Base-by-base conservation (phyloP, 768 basidiomycete genomes). In the Lentinula raphanica region DNA sequence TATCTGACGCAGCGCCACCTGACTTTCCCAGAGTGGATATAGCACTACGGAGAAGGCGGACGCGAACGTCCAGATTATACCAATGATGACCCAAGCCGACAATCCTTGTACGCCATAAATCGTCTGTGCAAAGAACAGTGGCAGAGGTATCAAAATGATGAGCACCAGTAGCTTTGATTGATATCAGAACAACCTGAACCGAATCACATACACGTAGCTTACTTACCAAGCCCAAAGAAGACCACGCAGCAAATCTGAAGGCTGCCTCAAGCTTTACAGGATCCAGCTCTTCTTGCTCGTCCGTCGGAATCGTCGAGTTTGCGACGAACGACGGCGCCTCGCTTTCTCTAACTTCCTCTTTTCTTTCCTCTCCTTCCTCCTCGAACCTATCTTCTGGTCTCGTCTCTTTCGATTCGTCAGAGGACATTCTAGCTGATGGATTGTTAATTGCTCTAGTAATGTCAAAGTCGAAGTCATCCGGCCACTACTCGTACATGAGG, bases 1-100 rank as follows among this genome's bases (percentile, higher is more conserved):
- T 49, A 95, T 90, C 68, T 82, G 71, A 5, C 13, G 35, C 46
- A 98, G 66, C 0, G 89, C 91, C 4, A 61, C 74, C 40, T 91
- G 76, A 54, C 89, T 92, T 76, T 98, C 94, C 73, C 79, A 96
- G 3, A 96, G 73, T 19, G 94, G 94, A 65, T 92, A 93, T 13
- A 96, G 23, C 19, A 95, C 91, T 42, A 93, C 90, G 6, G 83
- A 74, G 59, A 87, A 78, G 3, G 85, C 76, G 1, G 91, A 93
- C 51, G 79, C 74, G 71, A 95, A 94, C 21, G 87, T 76, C 94
- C 94, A 97, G 35, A 87, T 74, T 59, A 97, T 86, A 2, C 90
- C 88, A 57, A 95, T 74, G 42, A 82, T 72, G 7, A 96, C 87
- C 93, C 93, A 97, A 0, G 81, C 87, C 0, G 84, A 81, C 58